phyloP scores from a whole-genome alignment of 805 yeast genomes.

The Myxozyma neotropica region DNA sequence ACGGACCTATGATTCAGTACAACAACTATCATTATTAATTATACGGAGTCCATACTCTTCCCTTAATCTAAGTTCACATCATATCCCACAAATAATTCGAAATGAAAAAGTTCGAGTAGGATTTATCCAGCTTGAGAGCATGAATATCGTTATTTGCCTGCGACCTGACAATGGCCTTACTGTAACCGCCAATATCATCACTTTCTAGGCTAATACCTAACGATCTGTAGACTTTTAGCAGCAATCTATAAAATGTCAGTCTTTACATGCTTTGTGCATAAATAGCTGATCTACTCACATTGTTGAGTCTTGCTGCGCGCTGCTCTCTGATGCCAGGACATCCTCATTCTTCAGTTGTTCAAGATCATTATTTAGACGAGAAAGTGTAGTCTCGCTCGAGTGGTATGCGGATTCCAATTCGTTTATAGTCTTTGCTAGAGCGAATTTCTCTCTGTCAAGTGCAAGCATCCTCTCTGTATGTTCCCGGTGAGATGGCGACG shows the following conservation, averaged over 20 bases:
- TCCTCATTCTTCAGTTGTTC: slow-evolving; percentile 29
- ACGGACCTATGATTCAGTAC: too few species aligned
- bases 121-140: slow-evolving; percentile 40
- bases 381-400: slow-evolving; percentile 27
- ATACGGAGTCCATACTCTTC: neutral
- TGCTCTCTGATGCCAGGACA: slow-evolving; percentile 16
- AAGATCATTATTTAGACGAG: slow-evolving; percentile 27
- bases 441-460: slow-evolving; percentile 32
- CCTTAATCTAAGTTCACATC: slow-evolving; percentile 21
- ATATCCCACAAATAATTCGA: slow-evolving; percentile 78
- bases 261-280: neutral
- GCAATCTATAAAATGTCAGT: slow-evolving; percentile 8
- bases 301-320: slow-evolving; percentile 31
- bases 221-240: slow-evolving; percentile 30
- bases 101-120: slow-evolving; percentile 66
- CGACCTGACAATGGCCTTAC: slow-evolving; percentile 32
- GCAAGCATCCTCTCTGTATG: slow-evolving; percentile 28
- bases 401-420: slow-evolving; percentile 34
- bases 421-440: slow-evolving; percentile 34
- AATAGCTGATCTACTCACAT: slow-evolving; percentile 13
- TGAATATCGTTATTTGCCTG: slow-evolving; percentile 31
- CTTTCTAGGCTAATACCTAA: slow-evolving; percentile 32
- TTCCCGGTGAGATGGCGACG: slow-evolving; percentile 14
- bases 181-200: slow-evolving; percentile 24
- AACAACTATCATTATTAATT: neutral